Evolutionary conservation across 306 rosid genomes (phyloP).

Genomic region (Acacia crassicarpa): DNA sequence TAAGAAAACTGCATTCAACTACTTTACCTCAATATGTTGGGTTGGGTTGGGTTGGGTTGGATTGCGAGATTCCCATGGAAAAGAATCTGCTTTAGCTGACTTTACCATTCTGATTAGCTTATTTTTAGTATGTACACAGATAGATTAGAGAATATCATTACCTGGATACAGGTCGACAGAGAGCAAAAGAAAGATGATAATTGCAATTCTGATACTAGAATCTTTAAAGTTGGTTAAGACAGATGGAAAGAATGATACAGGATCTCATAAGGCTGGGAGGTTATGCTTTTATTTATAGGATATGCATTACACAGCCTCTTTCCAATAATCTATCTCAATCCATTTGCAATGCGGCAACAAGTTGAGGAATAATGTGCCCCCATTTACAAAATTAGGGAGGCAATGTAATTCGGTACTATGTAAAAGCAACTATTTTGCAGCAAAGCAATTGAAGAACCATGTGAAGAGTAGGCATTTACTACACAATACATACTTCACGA

Average conservation of each 20-base stretch:
- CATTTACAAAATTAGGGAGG: conserved; percentile 61
- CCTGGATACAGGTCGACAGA: conserved; percentile 18
- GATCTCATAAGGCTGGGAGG: conserved; percentile 12
- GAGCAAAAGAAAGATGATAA: conserved; percentile 21
- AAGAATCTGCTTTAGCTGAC: not conserved
- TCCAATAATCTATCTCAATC: conserved; percentile 20
- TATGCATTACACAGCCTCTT: not conserved
- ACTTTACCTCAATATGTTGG: conserved; percentile 37
- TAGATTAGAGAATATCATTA: not conserved
- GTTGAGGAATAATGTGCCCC: conserved; percentile 41
- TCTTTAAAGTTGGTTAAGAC: conserved; percentile 37
- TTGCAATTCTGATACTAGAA: conserved; percentile 26
- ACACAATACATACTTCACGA: conserved; percentile 41
- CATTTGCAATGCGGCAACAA: conserved; percentile 29
- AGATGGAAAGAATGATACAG: not conserved
- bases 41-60: conserved; percentile 36
- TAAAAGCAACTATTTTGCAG: conserved; percentile 33
- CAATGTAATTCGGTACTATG: conserved; percentile 40
- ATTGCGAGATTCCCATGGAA: conserved; percentile 24
- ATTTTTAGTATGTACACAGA: not conserved
- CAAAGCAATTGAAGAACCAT: conserved; percentile 39
- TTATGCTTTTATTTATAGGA: conserved; percentile 17
- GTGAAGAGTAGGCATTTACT: conserved; percentile 45
- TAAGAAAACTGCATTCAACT: not conserved
- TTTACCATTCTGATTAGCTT: not conserved